phyloP scores from a whole-genome alignment of 352 stramenopile genomes.

The Phytophthora capsici region DNA sequence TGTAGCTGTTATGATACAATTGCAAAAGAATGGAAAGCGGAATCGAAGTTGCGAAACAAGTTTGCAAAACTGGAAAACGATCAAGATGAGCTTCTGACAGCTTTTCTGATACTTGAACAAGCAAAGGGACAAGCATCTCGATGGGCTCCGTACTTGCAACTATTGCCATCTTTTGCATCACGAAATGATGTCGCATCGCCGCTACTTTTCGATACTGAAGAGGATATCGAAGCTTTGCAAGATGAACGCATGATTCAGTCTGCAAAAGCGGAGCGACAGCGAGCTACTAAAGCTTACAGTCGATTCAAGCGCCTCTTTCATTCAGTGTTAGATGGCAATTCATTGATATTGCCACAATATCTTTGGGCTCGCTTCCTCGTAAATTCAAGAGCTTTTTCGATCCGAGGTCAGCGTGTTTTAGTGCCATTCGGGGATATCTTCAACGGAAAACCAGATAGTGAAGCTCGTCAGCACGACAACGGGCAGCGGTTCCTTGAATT shows the following conservation, averaged over 20 bases:
- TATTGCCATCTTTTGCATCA: constrained; percentile 42
- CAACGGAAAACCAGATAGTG: constrained; percentile 67
- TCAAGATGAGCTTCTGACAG: constrained; percentile 64
- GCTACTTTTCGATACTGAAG: constrained; percentile 43
- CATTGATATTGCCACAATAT: constrained; percentile 32
- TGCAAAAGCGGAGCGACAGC: constrained; percentile 32
- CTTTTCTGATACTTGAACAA: constrained; percentile 68
- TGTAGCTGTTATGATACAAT: constrained; percentile 53
- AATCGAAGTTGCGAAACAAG: constrained; percentile 36
- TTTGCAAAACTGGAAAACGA: constrained; percentile 41
- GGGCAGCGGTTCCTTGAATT: constrained; percentile 68
- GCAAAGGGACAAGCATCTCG: constrained; percentile 42
- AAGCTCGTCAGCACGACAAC: constrained; percentile 37
- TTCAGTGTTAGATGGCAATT: constrained; percentile 13
- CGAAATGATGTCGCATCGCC: constrained; percentile 34
- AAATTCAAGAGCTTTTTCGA: constrained; percentile 82
- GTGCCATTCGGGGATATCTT: constrained; percentile 91
- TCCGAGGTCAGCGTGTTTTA: constrained; percentile 72
- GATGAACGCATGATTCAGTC: constrained; percentile 51
- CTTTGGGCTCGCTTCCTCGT: constrained; percentile 64
- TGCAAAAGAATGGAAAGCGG: constrained; percentile 21
- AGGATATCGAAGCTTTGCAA: constrained; percentile 46
- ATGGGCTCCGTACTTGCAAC: constrained; percentile 62
- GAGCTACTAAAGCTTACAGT: constrained; percentile 37
- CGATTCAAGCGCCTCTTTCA: constrained; percentile 60